Percentiles rank a stretch among this genome's conserved stretches.
phyloP scores from a whole-genome alignment of 1,284 basidiomycete species.

The Lentinus polychrous region DNA sequence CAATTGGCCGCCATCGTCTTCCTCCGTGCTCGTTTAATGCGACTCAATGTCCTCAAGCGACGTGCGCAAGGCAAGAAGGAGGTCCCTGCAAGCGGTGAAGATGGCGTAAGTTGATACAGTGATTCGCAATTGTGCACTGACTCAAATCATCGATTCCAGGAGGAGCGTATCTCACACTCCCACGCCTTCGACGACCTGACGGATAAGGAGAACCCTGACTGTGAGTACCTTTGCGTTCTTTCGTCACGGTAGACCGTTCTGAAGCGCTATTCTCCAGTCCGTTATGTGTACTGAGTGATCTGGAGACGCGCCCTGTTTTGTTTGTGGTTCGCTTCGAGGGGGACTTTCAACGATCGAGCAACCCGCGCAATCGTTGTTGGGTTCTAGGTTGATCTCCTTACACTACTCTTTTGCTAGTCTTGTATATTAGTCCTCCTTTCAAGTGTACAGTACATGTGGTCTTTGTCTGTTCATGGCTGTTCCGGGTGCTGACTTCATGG shows the following conservation, averaged over 20 bases:
- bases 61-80: conserved; percentile 27
- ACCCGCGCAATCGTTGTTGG: too few relatives aligned
- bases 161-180: conserved; percentile 32
- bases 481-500: too few relatives aligned
- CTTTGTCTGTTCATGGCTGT: background rate
- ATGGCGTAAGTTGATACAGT: conserved; percentile 15
- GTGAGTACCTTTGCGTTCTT: conserved; percentile 16
- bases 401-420: background rate
- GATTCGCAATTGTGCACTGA: background rate
- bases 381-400: background rate
- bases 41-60: conserved; percentile 37
- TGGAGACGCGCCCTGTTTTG: too few relatives aligned
- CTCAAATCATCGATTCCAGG: conserved; percentile 13
- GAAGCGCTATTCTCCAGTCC: background rate
- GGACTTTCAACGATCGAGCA: too few relatives aligned
- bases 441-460: background rate
- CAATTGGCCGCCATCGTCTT: conserved; percentile 36
- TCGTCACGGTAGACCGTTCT: background rate
- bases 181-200: conserved; percentile 45
- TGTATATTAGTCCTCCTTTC: background rate
- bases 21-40: conserved; percentile 33
- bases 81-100: conserved; percentile 22
- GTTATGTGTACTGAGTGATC: conserved; percentile 6
- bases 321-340: too few relatives aligned
- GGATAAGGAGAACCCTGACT: conserved; percentile 42